These are phyloP conservation scores for Eucalyptus rudis DNA, from an alignment of 345 rosid species.

Conservation along the genomic window DNA sequence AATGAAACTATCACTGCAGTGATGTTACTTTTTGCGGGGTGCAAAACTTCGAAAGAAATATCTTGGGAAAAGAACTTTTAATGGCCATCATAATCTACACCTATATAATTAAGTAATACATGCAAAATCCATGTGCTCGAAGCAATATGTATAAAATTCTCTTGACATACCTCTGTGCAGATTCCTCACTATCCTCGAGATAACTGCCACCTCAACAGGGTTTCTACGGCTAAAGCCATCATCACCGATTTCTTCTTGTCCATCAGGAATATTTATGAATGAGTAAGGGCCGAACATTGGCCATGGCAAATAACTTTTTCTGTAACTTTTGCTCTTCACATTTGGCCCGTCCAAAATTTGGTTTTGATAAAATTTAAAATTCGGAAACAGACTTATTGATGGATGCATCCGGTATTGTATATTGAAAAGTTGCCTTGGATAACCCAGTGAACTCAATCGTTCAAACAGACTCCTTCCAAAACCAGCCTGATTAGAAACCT, in stretches of 20 bases:
- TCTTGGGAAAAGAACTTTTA: neutral
- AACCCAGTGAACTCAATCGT: constrained; percentile 32
- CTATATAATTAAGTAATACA: neutral
- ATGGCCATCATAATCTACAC: neutral
- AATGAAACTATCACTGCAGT: neutral
- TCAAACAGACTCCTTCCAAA: constrained; percentile 67
- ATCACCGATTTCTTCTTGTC: constrained; percentile 17
- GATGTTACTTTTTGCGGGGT: neutral
- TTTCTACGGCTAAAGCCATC: constrained; percentile 16
- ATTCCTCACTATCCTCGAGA: constrained; percentile 6
- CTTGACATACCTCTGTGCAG: constrained; percentile 23
- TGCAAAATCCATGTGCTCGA: neutral
- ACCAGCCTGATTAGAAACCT: constrained; percentile 21
- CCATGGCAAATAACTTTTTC: constrained; percentile 10
- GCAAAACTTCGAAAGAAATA: neutral
- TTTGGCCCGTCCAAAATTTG: constrained; percentile 28
- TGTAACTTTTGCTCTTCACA: constrained; percentile 14
- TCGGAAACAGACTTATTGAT: constrained; percentile 50
- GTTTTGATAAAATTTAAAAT: constrained; percentile 24
- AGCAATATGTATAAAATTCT: neutral
- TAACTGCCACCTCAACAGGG: constrained; percentile 33
- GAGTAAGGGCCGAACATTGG: constrained; percentile 38
- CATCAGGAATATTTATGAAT: constrained; percentile 26
- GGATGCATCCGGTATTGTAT: constrained; percentile 85
- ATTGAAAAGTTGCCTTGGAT: constrained; percentile 32